Evolutionary conservation across 768 basidiomycete genomes (phyloP), one percentile per base, ranked within the genome.

Genomic region (Pisolithus sp.): DNA sequence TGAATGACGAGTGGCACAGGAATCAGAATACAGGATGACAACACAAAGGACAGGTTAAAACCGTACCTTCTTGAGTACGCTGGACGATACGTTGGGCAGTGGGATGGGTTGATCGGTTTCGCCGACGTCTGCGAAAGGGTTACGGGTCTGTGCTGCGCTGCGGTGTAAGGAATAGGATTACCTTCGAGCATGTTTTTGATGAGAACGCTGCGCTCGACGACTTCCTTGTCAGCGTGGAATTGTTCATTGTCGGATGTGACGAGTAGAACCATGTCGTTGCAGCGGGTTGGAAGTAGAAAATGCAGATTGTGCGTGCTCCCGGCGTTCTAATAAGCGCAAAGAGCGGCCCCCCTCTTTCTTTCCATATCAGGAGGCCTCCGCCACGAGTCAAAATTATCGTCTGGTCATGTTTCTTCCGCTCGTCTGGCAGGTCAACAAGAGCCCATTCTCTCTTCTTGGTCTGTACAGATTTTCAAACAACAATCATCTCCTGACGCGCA

Each of bases 171-270:
- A 51, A 46, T 36, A 48, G 9, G 30, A 52, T 52, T 52, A 91
- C 96, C 96, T 73, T 98, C 96, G 49, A 98, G 87, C 96, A 99
- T 97, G 78, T 96, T 95, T 79, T 95, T 96, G 72, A 99, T 96
- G 62, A 99, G 82, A 9, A 95, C 93, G 56, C 84, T 87, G 69
- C 96, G 89, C 74, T 94, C 90, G 51, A 92, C 92, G 51, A 99
- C 90, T 51, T 93, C 89, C 71, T 86, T 90, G 67, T 97, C 93
- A 57, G 94, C 89, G 48, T 80, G 78, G 74, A 95, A 99, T 57
- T 86, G 83, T 72, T 97, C 96, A 60, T 90, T 93, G 70, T 99
- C 96, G 43, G 95, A 97, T 37, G 92, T 94, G 66, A 85, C 81
- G 73, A 94, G 87, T 61, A 84, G 80, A 66, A 92, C 86, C 85